Evolutionary conservation across 805 yeast species (phyloP).

Genomic region (Sugiyamaella boreocaroliniensis): DNA sequence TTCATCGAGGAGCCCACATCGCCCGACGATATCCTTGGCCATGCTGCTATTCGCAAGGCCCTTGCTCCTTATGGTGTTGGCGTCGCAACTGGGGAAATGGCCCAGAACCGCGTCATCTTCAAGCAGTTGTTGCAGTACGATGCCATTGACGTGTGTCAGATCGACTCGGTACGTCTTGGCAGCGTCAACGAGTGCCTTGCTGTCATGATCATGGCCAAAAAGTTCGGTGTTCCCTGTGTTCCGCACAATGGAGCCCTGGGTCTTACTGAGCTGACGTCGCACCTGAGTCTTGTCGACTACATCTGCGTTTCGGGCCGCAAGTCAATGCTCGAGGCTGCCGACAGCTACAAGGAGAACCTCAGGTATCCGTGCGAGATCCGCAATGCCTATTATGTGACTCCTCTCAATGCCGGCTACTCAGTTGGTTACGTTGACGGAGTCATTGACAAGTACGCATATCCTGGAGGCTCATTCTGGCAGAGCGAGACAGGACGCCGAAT

Average conservation of each 20-base stretch:
- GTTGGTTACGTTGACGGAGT: conserved; percentile 26
- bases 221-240: conserved; percentile 29
- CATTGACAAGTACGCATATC: conserved; percentile 24
- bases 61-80: conserved; percentile 27
- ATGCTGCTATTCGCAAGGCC: conserved; percentile 26
- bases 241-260: conserved; percentile 35
- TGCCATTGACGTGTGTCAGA: conserved; percentile 31
- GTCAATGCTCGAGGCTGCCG: conserved; percentile 29
- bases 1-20: conserved; percentile 34
- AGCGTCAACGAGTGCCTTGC: conserved; percentile 32
- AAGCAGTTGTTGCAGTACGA: conserved; percentile 28
- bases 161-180: conserved; percentile 32
- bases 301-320: conserved; percentile 26
- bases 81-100: conserved; percentile 34
- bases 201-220: conserved; percentile 30
- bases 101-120: conserved; percentile 31
- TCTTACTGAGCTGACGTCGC: conserved; percentile 32
- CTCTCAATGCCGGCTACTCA: conserved; percentile 30
- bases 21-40: conserved; percentile 32
- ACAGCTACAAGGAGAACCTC: conserved; percentile 26
- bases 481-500: conserved; percentile 18
- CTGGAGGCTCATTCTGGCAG: conserved; percentile 30
- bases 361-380: conserved; percentile 26
- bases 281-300: conserved; percentile 29
- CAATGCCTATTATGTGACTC: conserved; percentile 29